Conservation (phyloP, 805 yeast species). For the Candida verbasci region DNA sequence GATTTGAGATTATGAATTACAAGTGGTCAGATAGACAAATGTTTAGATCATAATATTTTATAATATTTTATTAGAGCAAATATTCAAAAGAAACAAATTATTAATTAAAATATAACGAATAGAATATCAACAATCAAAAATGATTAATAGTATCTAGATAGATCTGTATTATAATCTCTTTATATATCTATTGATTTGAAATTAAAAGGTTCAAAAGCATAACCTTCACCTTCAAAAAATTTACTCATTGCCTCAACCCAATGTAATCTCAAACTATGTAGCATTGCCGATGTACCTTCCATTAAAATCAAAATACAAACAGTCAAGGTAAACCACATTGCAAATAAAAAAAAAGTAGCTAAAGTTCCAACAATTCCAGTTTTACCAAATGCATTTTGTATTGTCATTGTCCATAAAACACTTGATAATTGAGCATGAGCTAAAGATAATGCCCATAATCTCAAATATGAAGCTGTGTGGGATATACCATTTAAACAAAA, state of each 20-base stretch:
- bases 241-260: conserved; percentile 85
- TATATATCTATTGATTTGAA: conserved; percentile 23
- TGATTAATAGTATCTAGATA: too few relatives aligned
- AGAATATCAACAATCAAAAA: too few relatives aligned
- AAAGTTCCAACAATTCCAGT: conserved; percentile 53
- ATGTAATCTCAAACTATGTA: conserved; percentile 70
- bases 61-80: too few relatives aligned
- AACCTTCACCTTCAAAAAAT: conserved; percentile 74
- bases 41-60: too few relatives aligned
- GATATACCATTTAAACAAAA: conserved; percentile 77
- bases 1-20: too few relatives aligned
- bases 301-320: conserved; percentile 65
- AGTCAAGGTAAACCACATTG: conserved; percentile 71
- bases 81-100: too few relatives aligned
- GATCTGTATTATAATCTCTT: too few relatives aligned
- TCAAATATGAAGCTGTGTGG: conserved; percentile 73
- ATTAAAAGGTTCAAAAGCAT: conserved; percentile 60
- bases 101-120: too few relatives aligned
- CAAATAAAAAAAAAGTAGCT: conserved; percentile 59
- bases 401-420: conserved; percentile 75
- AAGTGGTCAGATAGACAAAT: too few relatives aligned
- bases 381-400: conserved; percentile 55
- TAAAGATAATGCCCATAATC: conserved; percentile 75
- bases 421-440: conserved; percentile 78
- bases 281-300: conserved; percentile 87